Conservation (phyloP, 495 filamentous ascomycete species). For the Penicillium taxi region DNA sequence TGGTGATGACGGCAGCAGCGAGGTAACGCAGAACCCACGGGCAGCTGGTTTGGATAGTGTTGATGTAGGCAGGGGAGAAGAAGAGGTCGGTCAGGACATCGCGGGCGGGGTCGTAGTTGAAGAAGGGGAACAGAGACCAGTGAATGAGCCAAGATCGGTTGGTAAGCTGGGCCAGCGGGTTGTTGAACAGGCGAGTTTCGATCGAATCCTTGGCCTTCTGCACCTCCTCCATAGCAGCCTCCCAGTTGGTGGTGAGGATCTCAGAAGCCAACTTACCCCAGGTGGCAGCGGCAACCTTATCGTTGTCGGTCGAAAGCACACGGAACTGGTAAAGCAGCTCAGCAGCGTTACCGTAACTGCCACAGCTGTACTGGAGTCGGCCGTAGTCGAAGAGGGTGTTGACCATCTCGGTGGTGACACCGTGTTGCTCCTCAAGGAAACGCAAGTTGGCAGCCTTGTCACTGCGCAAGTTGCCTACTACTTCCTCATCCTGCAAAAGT, state of each 20-base stretch:
- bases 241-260: constrained; percentile 90
- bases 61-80: constrained; percentile 94
- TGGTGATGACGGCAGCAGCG: constrained; percentile 90
- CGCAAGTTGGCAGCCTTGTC: constrained; percentile 97
- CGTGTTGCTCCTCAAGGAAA: constrained; percentile 89
- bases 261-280: constrained; percentile 96
- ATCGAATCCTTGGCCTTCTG: constrained; percentile 88
- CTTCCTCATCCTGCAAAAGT: constrained; percentile 75
- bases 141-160: constrained; percentile 96
- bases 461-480: constrained; percentile 76
- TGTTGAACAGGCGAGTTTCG: constrained; percentile 87
- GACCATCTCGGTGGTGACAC: constrained; percentile 89
- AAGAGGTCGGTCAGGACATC: constrained; percentile 89
- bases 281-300: constrained; percentile 87
- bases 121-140: constrained; percentile 98
- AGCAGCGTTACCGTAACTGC: constrained; percentile 78
- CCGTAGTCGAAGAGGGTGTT: constrained; percentile 90
- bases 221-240: constrained; percentile 90
- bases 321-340: constrained; percentile 93
- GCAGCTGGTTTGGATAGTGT: constrained; percentile 96
- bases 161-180: constrained; percentile 85
- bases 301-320: constrained; percentile 93
- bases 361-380: constrained; percentile 92
- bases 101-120: constrained; percentile 89
- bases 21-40: constrained; percentile 96